Conservation (phyloP, 257 asterid genomes). For the Capsicum pubescens region DNA sequence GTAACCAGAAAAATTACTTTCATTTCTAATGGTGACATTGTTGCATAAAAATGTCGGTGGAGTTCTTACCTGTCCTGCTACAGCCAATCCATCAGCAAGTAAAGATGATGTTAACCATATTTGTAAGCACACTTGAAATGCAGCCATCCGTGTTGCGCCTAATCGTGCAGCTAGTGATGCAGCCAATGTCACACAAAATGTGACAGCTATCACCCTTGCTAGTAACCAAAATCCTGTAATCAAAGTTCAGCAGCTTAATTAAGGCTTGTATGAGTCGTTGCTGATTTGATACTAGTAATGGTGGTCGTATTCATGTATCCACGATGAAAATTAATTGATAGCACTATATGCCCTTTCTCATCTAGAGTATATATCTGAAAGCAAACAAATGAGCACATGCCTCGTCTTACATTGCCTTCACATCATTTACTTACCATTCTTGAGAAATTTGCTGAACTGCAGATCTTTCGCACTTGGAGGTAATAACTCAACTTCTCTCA, state of each 20-base stretch:
- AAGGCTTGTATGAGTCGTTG: neutral
- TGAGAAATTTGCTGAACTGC: conserved; percentile 80
- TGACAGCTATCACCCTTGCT: conserved; percentile 85
- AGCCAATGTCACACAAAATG: conserved; percentile 86
- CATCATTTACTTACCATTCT: conserved; percentile 56
- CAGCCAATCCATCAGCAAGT: conserved; percentile 97
- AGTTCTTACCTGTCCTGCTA: conserved; percentile 88
- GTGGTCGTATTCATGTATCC: neutral
- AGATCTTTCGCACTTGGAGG: conserved; percentile 76
- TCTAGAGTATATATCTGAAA: neutral
- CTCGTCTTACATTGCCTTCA: neutral
- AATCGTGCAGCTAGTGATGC: conserved; percentile 92
- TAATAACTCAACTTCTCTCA: conserved; percentile 68
- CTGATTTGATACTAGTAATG: neutral
- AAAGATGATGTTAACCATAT: conserved; percentile 95
- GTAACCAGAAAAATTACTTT: neutral
- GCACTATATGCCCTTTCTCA: neutral
- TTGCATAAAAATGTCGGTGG: neutral
- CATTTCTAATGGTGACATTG: neutral
- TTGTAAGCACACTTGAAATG: conserved; percentile 91
- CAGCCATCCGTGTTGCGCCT: conserved; percentile 90
- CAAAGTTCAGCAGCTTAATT: neutral
- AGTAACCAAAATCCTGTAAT: conserved; percentile 62
- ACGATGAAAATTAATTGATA: neutral
- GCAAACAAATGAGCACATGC: neutral